These are phyloP conservation scores for Paecilomyces niveus DNA, from an alignment of 2,329 filamentous ascomycete species.

Conservation along the genomic window DNA sequence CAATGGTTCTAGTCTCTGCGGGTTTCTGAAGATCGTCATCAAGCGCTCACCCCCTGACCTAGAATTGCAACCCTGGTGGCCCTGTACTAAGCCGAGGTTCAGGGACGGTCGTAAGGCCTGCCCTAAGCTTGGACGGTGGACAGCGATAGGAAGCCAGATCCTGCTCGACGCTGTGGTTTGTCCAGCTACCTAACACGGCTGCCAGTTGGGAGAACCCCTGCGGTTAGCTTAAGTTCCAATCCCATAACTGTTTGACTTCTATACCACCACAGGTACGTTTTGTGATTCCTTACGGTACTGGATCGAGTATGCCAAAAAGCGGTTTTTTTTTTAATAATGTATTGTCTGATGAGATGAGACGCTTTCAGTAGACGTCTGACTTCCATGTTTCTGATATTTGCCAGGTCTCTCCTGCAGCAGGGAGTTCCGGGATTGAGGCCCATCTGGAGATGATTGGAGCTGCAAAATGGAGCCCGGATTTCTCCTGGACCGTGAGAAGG, in stretches of 20 bases:
- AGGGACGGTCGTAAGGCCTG: neutral
- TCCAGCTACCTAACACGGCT: too few relatives aligned
- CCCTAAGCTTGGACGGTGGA: neutral
- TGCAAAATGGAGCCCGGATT: neutral
- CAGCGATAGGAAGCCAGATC: neutral
- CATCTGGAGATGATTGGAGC: neutral
- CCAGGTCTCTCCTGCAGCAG: neutral
- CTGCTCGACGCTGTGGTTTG: neutral
- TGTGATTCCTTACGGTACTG: neutral
- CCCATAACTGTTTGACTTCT: neutral
- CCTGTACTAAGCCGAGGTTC: neutral
- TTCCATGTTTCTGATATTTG: neutral
- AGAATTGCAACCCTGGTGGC: neutral
- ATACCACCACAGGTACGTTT: neutral
- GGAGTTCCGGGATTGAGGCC: neutral
- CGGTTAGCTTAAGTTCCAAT: neutral
- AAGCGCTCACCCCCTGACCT: conserved; percentile 3
- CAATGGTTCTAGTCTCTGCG: neutral
- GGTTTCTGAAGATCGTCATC: neutral
- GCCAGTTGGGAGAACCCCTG: neutral
- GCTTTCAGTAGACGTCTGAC: neutral
- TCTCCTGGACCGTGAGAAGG: conserved; percentile 9
- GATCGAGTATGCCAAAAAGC: neutral
- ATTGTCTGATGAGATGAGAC: neutral
- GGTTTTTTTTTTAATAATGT: neutral